A percentile compares a stretch with the other conserved stretches of the same genome.
Conservation (phyloP, 1,284 basidiomycete species). For the Malassezia obtusa region DNA sequence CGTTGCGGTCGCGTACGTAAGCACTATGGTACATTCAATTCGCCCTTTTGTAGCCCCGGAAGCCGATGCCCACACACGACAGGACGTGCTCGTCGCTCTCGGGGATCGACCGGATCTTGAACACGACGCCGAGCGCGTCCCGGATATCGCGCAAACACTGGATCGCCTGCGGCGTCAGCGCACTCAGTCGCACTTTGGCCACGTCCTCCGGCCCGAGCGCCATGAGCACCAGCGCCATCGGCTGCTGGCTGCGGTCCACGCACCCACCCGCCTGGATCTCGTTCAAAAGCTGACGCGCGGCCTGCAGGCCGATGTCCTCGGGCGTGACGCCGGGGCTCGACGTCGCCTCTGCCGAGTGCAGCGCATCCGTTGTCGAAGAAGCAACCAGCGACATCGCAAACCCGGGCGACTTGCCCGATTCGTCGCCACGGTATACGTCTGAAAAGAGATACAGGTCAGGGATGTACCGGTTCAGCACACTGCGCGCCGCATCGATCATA, state of each 20-base stretch:
- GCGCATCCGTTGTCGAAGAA: slow-evolving; percentile 79
- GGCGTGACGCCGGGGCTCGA: slow-evolving; percentile 51
- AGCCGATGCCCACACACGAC: slow-evolving; percentile 38
- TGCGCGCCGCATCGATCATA: slow-evolving; percentile 86
- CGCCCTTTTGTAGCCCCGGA: slow-evolving; percentile 34
- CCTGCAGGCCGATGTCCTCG: slow-evolving; percentile 78
- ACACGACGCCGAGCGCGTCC: slow-evolving; percentile 64
- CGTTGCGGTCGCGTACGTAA: background rate
- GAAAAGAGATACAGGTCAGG: slow-evolving; percentile 97
- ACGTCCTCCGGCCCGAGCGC: slow-evolving; percentile 92
- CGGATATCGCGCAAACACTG: slow-evolving; percentile 79
- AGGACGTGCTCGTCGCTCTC: slow-evolving; percentile 22
- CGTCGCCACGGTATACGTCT: slow-evolving; percentile 93
- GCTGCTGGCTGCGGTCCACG: slow-evolving; percentile 80
- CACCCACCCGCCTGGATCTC: slow-evolving; percentile 78
- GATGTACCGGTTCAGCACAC: slow-evolving; percentile 86
- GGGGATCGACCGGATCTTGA: slow-evolving; percentile 50
- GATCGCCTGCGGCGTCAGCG: slow-evolving; percentile 64
- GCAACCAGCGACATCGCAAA: slow-evolving; percentile 83
- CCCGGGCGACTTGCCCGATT: slow-evolving; percentile 92
- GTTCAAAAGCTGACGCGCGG: slow-evolving; percentile 65
- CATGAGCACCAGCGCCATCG: slow-evolving; percentile 80
- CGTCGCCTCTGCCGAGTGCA: slow-evolving; percentile 76
- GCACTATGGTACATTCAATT: slow-evolving; percentile 8
- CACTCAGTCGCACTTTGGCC: slow-evolving; percentile 72